These are phyloP conservation scores for Triangularia verruculosa DNA, from an alignment of 2,329 filamentous ascomycete genomes.

Conservation along the genomic window DNA sequence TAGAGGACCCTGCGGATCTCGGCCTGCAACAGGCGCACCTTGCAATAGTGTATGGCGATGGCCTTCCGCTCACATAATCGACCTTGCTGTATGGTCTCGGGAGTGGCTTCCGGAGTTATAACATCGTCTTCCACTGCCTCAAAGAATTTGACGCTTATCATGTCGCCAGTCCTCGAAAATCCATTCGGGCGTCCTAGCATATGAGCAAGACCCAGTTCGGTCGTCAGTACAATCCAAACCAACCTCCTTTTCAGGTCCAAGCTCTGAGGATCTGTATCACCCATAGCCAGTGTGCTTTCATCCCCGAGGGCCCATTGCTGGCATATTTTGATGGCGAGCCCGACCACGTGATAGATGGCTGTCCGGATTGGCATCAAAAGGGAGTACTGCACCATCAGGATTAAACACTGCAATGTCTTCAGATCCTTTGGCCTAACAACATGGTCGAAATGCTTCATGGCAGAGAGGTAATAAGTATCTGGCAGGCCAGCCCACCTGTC, in stretches of 20 bases:
- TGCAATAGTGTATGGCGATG: constrained; percentile 88
- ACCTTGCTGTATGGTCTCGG: constrained; percentile 68
- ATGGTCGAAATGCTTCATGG: constrained; percentile 78
- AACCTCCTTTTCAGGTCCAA: constrained; percentile 87
- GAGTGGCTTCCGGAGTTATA: constrained; percentile 73
- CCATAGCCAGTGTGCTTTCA: constrained; percentile 76
- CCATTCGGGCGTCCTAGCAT: constrained; percentile 83
- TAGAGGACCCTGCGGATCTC: constrained; percentile 87
- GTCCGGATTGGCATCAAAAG: constrained; percentile 87
- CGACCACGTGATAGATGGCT: constrained; percentile 89
- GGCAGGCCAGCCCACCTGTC: constrained; percentile 90
- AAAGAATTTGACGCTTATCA: constrained; percentile 84
- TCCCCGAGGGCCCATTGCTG: constrained; percentile 86
- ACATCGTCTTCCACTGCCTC: constrained; percentile 76
- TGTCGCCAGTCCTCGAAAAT: constrained; percentile 77
- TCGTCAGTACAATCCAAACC: constrained; percentile 82
- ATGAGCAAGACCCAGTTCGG: constrained; percentile 86
- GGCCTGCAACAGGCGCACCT: constrained; percentile 81
- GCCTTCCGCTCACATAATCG: constrained; percentile 78
- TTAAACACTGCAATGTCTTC: constrained; percentile 84
- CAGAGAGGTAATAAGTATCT: constrained; percentile 91
- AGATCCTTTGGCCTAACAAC: constrained; percentile 86
- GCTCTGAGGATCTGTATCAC: constrained; percentile 65
- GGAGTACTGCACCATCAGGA: constrained; percentile 86
- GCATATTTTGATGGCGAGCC: constrained; percentile 80